A percentile compares a stretch with the other conserved stretches of the same genome.
phyloP scores from a whole-genome alignment of 176 grass and related monocot genomes.

The Rhynchospora pubera region DNA sequence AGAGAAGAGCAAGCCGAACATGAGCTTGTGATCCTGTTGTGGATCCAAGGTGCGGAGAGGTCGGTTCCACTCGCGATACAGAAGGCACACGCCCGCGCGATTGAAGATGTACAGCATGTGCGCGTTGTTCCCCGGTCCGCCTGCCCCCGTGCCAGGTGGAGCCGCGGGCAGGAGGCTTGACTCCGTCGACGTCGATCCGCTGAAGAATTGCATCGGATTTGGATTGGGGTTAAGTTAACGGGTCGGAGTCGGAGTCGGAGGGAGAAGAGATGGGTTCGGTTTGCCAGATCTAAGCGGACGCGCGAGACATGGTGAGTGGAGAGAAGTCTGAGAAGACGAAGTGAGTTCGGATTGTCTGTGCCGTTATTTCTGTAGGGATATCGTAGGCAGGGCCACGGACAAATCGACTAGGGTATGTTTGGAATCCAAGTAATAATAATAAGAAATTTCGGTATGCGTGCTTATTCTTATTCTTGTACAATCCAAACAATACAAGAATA shows the following conservation, averaged over 20 bases:
- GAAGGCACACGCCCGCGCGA: conserved; percentile 73
- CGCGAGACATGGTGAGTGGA: neutral
- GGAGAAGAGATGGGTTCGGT: neutral
- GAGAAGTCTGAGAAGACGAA: too few species aligned
- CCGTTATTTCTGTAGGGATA: too few species aligned
- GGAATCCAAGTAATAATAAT: too few species aligned
- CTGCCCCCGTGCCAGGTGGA: conserved; percentile 57
- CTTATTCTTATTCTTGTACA: too few species aligned
- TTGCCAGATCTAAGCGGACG: neutral
- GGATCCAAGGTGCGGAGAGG: conserved; percentile 63
- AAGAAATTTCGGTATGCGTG: too few species aligned
- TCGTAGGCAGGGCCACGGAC: too few species aligned
- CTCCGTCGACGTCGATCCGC: conserved; percentile 57
- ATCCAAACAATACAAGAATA: too few species aligned
- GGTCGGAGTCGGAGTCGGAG: conserved; percentile 22
- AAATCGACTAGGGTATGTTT: too few species aligned
- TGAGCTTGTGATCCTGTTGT: conserved; percentile 89
- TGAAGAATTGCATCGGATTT: conserved; percentile 98
- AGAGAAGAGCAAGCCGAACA: conserved; percentile 96
- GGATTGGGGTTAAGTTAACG: too few species aligned
- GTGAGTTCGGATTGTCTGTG: too few species aligned
- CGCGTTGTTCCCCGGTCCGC: conserved; percentile 46
- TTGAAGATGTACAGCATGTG: conserved; percentile 93
- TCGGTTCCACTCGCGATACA: conserved; percentile 92
- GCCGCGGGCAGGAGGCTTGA: conserved; percentile 45